These are phyloP conservation scores for Mollisia scopiformis DNA, from an alignment of 2,329 filamentous ascomycete species.

Conservation along the genomic window DNA sequence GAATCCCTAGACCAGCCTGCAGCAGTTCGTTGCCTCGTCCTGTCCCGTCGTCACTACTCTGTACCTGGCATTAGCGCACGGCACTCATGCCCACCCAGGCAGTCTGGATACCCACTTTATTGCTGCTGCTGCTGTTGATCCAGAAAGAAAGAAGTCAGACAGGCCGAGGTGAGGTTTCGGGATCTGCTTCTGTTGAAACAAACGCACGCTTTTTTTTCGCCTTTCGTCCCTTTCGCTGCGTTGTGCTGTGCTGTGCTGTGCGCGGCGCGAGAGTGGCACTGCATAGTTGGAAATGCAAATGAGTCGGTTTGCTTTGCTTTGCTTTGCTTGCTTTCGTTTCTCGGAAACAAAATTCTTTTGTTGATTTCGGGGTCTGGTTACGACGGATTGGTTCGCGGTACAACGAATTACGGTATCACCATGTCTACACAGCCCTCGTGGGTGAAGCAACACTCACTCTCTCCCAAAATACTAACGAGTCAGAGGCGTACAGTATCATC, in stretches of 20 bases:
- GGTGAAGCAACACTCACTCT: not conserved
- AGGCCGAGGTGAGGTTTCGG: conserved; percentile 12
- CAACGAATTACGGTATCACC: not conserved
- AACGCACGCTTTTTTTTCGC: too few species aligned
- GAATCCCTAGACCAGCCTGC: not conserved
- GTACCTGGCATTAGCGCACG: conserved; percentile 15
- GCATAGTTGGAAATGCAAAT: not conserved
- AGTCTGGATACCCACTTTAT: not conserved
- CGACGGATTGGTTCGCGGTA: not conserved
- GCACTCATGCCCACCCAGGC: not conserved
- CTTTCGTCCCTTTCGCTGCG: not conserved
- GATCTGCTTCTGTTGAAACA: not conserved
- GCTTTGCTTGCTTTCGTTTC: not conserved
- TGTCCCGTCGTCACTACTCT: too few species aligned
- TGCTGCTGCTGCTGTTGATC: too few species aligned
- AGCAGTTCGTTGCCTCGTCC: not conserved
- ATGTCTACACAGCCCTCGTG: conserved; percentile 7
- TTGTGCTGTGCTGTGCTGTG: not conserved
- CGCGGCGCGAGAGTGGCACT: not conserved
- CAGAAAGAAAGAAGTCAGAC: too few species aligned
- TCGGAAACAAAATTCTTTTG: not conserved
- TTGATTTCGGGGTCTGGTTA: not conserved
- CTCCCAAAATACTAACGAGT: conserved; percentile 1
- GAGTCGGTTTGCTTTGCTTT: not conserved
- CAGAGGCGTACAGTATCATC: too few species aligned